Evolutionary conservation across 2,329 filamentous ascomycete genomes (phyloP), one percentile per base, ranked within the genome.

Genomic region (Clonostachys rosea): DNA sequence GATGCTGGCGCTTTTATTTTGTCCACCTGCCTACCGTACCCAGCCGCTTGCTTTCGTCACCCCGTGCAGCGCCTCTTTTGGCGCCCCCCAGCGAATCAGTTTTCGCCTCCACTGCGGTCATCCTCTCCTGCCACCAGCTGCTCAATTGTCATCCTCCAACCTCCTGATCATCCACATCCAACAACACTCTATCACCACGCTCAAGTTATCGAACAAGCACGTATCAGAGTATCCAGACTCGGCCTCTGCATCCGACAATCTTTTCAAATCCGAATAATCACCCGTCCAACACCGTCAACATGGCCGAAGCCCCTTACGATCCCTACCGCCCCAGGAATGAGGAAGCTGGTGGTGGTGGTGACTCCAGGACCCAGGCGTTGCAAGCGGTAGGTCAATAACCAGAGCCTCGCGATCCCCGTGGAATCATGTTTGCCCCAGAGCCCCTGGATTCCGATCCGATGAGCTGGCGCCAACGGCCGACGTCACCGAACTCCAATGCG

Each of bases 241-340:
- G 37, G 17, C 30, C 30, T 36, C 9, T 17, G n/a, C 16, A 18
- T 44, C 16, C 42, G 34, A 14, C 40, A 24, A 13, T 42, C 40
- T 35, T 36, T 42, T 30, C 40, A 12, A n/a, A 41, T 14, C 30
- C 40, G 40, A 42, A 33, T 30, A 30, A 30, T 10, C 24, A 30
- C 24, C 8, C 24, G 24, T 30, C 24, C 14, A 42, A 14, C 11
- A 47, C 45, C 35, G 47, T 40, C 58, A 69, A 54, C 59, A 81
- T 81, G 78, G 69, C 78, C 57, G 71, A 70, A 61, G 71, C 77
- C 64, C 89, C 89, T 57, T 95, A 95, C 71, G 89, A 95, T 71
- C 89, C 89, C 54, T 95, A 94, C 73, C 91, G 92, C 68, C 89
- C 89, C 63, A 82, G 80, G 46, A 60, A 59, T 49, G 66, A 68